Base-by-base conservation (phyloP, 768 basidiomycete genomes). In the Fistulinella prunicolor region DNA sequence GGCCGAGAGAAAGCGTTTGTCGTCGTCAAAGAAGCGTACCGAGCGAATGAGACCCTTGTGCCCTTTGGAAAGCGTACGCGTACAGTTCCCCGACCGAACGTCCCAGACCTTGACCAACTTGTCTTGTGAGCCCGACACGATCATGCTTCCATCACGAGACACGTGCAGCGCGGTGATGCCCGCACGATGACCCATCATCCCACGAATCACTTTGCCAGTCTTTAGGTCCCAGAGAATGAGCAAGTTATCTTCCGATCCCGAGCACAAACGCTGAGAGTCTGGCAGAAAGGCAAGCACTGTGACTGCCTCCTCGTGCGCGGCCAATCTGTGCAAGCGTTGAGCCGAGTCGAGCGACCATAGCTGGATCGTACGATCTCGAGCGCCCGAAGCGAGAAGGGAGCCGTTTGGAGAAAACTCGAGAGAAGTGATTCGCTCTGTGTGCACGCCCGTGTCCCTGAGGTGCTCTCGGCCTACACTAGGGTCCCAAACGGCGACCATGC, bases 61-160 rank as follows among this genome's bases (percentile, higher is more conserved):
- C 17, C 54, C 49, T 34, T 50, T 51, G 6, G 49, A 38, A 14
- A 47, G 12, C 16, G 53, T 49, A 5, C 47, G 44, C 13, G 50
- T 32, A 32, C 49, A 49, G 4, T 14, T 36, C 16, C 58, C 58
- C 3, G 58, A 42, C 10, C 5, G 24, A 6, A 30, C 19, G 22
- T 53, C 49, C 60, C 60, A 62, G 14, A 61, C 22, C 19, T 57
- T 59, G 29, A 62, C 45, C 1, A 54, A 44, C 21, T 52, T 47
- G 38, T 61, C 60, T 9, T 46, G 5, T 8, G 57, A 62, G n/a
- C 52, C 52, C 3, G 61, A 50, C 14, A 46, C 42, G 6, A 62
- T 17, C 42, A 51, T 46, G 28, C 6, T 38, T 2, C 61, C 55
- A 41, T 60, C 50, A 16, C 17, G 29, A 19, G 61, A 62, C 29